Base-by-base conservation (phyloP, 2,329 filamentous ascomycete species). In the Emergomyces africanus region DNA sequence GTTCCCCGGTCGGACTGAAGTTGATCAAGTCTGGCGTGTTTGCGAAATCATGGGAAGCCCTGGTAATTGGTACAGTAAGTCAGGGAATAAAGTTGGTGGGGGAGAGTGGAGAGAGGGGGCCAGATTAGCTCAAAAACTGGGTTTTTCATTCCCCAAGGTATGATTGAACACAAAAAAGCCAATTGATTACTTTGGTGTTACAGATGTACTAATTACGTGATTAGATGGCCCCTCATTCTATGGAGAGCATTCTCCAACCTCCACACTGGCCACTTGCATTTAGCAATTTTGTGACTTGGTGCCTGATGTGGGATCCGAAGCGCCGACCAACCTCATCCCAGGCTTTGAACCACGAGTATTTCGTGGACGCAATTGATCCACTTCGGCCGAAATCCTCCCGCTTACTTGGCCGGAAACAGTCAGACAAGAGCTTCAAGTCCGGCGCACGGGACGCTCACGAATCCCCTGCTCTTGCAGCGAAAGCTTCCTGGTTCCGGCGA, bases 31-130 rank as follows among this genome's bases (percentile, higher is more conserved):
- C 1, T 99, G 94, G 94, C 86, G 94, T 66, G 89, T 99, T 0
- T 99, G 94, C 71, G 94, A 99, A 72, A 96, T 99, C 60, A 99
- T 99, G 94, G 94, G 94, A 55, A 97, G 92, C 76, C 94, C 94
- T 2, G 94, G 94, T 50, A 92, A 92, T 75, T 99, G 94, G 94
- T 94, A 95, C 72, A 63, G 89, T 79, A 96, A 96, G 75, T 80
- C 88, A 5, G 91, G 91, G 28, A 79, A 81, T 30, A 88, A 86
- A 64, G 89, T 99, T 33, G 94, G 94, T 59, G 94, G 94, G 69
- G 94, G 94, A 68, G 94, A 99, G 66, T 99, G 94, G 94, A 90
- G 90, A 68, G 94, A 99, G 60, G 94, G 94, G 60, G 90, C 90
- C 51, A 83, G 90, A 62, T 79, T 99, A 61, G 94, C 94, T 59